phyloP scores from a whole-genome alignment of 164 flowering plant species.

The Dillenia turbinata region DNA sequence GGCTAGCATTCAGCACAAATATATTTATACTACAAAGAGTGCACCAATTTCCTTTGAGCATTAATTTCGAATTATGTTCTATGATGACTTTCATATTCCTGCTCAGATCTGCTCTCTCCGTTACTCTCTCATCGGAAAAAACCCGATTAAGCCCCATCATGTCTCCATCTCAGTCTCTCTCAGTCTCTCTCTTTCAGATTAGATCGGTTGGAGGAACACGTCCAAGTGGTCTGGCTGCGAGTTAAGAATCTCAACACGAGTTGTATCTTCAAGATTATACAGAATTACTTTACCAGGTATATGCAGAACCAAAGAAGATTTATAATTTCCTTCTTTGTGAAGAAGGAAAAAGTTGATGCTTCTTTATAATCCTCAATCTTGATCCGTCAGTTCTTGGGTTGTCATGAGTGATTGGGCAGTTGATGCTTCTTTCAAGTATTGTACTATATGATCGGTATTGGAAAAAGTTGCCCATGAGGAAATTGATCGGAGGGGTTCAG shows the following conservation, averaged over 20 bases:
- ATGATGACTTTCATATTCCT: no score
- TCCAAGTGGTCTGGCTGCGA: not conserved
- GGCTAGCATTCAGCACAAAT: no score
- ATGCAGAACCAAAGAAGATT: constrained; percentile 2
- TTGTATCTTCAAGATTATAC: not conserved
- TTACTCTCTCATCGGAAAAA: no score
- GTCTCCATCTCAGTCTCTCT: no score
- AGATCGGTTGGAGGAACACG: constrained; percentile 23
- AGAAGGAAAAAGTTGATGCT: constrained; percentile 64
- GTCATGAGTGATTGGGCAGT: constrained; percentile 75
- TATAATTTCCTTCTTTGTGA: not conserved
- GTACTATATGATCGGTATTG: constrained; percentile 54
- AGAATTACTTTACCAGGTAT: constrained; percentile 2
- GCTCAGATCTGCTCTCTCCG: no score
- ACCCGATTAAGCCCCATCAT: no score
- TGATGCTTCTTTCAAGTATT: constrained; percentile 53
- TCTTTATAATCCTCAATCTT: constrained; percentile 62
- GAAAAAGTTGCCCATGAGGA: constrained; percentile 62
- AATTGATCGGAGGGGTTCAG: constrained; percentile 49
- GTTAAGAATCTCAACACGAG: not conserved
- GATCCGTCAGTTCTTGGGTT: constrained; percentile 72
- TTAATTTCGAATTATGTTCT: no score
- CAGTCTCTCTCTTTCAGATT: constrained; percentile 27
- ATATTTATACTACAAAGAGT: no score
- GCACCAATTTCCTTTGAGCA: no score